A percentile compares a stretch with the other conserved stretches of the same genome.
These are phyloP conservation scores for Puccinia horiana DNA, from an alignment of 1,284 basidiomycete genomes.

Conservation along the genomic window DNA sequence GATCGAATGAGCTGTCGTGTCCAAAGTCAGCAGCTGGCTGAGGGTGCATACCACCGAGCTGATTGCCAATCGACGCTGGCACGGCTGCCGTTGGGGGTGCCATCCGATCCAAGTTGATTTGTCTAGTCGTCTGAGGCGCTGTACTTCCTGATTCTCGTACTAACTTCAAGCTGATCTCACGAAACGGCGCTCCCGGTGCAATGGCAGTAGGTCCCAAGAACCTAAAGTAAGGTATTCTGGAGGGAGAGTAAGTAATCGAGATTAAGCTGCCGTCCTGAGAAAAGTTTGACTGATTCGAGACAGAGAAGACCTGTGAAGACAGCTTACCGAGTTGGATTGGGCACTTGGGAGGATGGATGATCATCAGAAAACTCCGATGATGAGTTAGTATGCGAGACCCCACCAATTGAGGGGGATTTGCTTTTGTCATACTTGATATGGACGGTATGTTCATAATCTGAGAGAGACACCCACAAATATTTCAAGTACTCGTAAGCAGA, in stretches of 20 bases:
- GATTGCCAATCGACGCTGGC: background rate
- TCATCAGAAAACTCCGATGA: slow-evolving; percentile 8
- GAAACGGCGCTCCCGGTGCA: slow-evolving; percentile 29
- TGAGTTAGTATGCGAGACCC: slow-evolving; percentile 14
- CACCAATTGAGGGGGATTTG: slow-evolving; percentile 10
- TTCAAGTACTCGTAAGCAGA: background rate
- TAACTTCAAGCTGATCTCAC: slow-evolving; percentile 30
- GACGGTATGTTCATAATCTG: background rate
- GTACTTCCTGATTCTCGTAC: slow-evolving; percentile 1
- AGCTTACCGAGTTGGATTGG: slow-evolving; percentile 16
- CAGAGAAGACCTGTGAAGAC: background rate
- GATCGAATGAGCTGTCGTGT: background rate
- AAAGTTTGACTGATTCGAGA: background rate
- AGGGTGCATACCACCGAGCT: background rate
- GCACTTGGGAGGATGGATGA: background rate
- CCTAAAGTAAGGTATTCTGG: slow-evolving; percentile 26
- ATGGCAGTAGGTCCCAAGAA: slow-evolving; percentile 35
- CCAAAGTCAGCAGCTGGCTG: background rate
- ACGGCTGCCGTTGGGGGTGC: background rate
- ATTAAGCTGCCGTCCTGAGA: background rate
- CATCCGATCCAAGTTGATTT: background rate
- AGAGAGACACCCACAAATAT: background rate
- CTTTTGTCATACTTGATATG: background rate
- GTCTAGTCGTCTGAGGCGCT: background rate
- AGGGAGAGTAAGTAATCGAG: background rate